Percentiles rank a stretch among this genome's conserved stretches.
phyloP scores from a whole-genome alignment of 2,329 filamentous ascomycete species.

The Septoria linicola region DNA sequence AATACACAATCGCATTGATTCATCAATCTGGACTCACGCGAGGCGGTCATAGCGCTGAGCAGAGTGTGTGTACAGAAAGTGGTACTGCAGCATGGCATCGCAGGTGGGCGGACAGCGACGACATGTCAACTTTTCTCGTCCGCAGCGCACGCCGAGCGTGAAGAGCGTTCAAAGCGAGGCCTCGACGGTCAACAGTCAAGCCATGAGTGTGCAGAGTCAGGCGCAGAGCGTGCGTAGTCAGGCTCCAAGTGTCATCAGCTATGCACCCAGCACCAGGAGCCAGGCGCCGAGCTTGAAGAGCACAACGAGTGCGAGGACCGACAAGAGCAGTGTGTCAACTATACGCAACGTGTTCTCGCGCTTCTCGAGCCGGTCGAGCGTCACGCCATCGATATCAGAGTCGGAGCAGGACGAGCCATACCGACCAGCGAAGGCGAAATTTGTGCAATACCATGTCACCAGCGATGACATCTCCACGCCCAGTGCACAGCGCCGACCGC shows the following conservation, averaged over 20 bases:
- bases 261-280: slow-evolving; percentile 5
- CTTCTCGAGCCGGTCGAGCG: slow-evolving; percentile 11
- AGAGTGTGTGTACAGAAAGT: background rate
- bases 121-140: slow-evolving; percentile 27
- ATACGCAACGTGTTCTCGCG: slow-evolving; percentile 8
- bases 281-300: slow-evolving; percentile 6
- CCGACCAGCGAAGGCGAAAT: slow-evolving; percentile 28
- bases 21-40: background rate
- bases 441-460: slow-evolving; percentile 30
- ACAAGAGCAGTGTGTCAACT: slow-evolving; percentile 11
- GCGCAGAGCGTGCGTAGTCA: too few relatives aligned
- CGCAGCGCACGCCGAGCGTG: slow-evolving; percentile 19
- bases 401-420: slow-evolving; percentile 24
- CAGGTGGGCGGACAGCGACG: slow-evolving; percentile 1
- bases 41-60: background rate
- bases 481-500: slow-evolving; percentile 9
- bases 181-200: slow-evolving; percentile 1
- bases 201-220: background rate
- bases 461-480: slow-evolving; percentile 25
- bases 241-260: slow-evolving; percentile 8
- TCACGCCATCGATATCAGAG: background rate
- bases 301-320: background rate
- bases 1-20: too few relatives aligned
- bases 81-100: background rate
- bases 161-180: slow-evolving; percentile 14